A percentile compares a stretch with the other conserved stretches of the same genome.
Evolutionary conservation across 2,329 filamentous ascomycete genomes (phyloP).

Genomic region (Neurospora sp.): DNA sequence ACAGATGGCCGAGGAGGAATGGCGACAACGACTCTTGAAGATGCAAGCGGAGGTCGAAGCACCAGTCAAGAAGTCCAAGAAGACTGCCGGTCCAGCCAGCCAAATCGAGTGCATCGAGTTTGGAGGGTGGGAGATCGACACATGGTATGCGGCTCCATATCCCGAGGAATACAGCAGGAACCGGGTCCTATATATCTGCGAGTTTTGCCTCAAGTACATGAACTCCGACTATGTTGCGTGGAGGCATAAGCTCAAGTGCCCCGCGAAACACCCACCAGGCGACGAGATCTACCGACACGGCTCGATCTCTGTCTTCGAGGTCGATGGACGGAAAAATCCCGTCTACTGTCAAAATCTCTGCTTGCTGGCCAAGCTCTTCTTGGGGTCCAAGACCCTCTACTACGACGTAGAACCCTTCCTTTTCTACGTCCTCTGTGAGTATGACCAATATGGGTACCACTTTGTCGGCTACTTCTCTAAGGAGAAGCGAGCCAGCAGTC

Average conservation of each 20-base stretch:
- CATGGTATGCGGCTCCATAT: constrained; percentile 97
- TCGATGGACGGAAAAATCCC: constrained; percentile 91
- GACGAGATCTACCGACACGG: constrained; percentile 95
- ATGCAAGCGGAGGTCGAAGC: constrained; percentile 55
- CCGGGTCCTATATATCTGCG: constrained; percentile 94
- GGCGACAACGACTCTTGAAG: constrained; percentile 55
- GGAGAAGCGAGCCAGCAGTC: constrained; percentile 86
- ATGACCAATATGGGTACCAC: constrained; percentile 83
- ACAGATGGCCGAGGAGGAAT: constrained; percentile 83
- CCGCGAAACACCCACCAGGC: constrained; percentile 90
- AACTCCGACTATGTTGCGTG: constrained; percentile 97
- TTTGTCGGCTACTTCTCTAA: constrained; percentile 99
- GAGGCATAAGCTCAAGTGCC: constrained; percentile 95
- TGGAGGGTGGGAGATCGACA: constrained; percentile 95
- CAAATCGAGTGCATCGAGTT: constrained; percentile 99
- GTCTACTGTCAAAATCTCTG: constrained; percentile 99
- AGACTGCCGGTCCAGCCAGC: constrained; percentile 75
- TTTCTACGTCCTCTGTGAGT: constrained; percentile 95
- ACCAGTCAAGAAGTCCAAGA: constrained; percentile 56
- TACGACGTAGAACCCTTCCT: constrained; percentile 96
- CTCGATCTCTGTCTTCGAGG: constrained; percentile 91
- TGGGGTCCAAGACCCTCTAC: constrained; percentile 97
- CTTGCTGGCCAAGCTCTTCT: constrained; percentile 86
- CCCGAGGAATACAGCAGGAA: constrained; percentile 98
- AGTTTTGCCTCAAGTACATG: constrained; percentile 99